Evolutionary conservation across 352 stramenopile genomes (phyloP), one percentile per base, ranked within the genome.

Genomic region (Pythium myriotylum): DNA sequence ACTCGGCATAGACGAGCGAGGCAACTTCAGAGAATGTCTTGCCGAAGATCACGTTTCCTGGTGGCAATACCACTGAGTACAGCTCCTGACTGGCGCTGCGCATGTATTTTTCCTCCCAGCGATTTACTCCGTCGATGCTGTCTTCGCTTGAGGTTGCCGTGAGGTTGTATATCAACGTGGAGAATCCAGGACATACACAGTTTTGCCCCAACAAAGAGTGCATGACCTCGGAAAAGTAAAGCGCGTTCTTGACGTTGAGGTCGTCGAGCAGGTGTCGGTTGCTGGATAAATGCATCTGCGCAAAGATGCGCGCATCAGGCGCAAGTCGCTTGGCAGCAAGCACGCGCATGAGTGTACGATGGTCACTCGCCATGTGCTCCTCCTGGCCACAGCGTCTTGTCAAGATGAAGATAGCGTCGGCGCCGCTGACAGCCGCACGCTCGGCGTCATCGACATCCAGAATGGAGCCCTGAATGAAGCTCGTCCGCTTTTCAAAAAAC

Each of bases 91-190:
- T 88, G 10, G 86, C 75, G 24, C 86, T 84, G 32, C 83, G 75
- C 45, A 92, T 57, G 54, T 95, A 95, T 35, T 81, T 77, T 32
- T 81, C 76, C 27, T 92, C 70, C 86, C 86, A 95, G 17, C 57
- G 65, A 17, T 71, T 65, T 6, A 61, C 68, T 12, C 40, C 29
- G 1, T 65, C 56, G 0, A 75, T 50, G 12, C 55, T 65, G 56
- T 84, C 76, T 42, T 83, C 89, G 50, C 83, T 92, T 8, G 86
- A 92, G 9, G 84, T 92, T 3, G 82, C 88, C 24, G 86, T 95
- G 27, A 95, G 62, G 40, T 90, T 93, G 67, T 95, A 95, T 40
- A 95, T 91, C 61, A 95, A 86, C 12, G 86, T 95, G 2, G 86
- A 93, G 47, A 95, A 95, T 4, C 84, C 86, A 10, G 86, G 86